Base-by-base conservation (phyloP, 1,284 basidiomycete genomes). In the Papiliotrema terrestris region DNA sequence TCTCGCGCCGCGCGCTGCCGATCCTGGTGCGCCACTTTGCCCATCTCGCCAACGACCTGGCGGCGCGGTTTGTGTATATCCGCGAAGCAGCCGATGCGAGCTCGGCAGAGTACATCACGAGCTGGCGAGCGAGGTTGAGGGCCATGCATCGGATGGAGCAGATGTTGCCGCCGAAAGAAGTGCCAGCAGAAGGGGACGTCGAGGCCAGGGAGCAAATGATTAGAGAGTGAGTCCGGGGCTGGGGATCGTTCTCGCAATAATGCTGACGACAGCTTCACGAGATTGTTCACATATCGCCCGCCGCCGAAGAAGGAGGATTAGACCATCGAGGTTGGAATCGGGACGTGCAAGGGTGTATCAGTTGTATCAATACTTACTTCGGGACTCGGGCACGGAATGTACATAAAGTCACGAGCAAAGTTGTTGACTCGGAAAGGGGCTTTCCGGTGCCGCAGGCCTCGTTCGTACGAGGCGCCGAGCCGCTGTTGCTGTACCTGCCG, bases 11-110 rank as follows among this genome's bases (percentile, higher is more conserved):
- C 59, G 88, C 85, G 58, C 79, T 98, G 11, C 89, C 94, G 2
- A 78, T 87, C 20, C 80, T 95, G 44, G 85, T 95, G 32, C 82
- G 94, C 25, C 90, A 95, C 69, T 83, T 96, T 47, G 87, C 89
- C 59, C 78, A 94, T 46, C 79, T 93, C 52, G 84, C 88, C 2
- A 89, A 94, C 76, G 89, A 91, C 83, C 91, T 95, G 71, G 87
- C 89, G 1, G 84, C 85, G 41, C 84, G 94, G 35, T 95, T 88
- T 71, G 81, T 86, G 60, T 81, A 84, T 59, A 92, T 70, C 20
- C 47, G 65, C 54, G 60, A 65, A 49, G 71, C 91, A 9, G 81
- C 86, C 84, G 91, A 72, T 86, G 86, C 46, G 73, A 79, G 65
- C 79, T 82, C 60, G 78, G 85, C 78, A 32, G 93, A 96, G 68